A percentile compares a stretch with the other conserved stretches of the same genome.
These are phyloP conservation scores for Lepidium didymum DNA, from an alignment of 345 rosid species.

Conservation along the genomic window DNA sequence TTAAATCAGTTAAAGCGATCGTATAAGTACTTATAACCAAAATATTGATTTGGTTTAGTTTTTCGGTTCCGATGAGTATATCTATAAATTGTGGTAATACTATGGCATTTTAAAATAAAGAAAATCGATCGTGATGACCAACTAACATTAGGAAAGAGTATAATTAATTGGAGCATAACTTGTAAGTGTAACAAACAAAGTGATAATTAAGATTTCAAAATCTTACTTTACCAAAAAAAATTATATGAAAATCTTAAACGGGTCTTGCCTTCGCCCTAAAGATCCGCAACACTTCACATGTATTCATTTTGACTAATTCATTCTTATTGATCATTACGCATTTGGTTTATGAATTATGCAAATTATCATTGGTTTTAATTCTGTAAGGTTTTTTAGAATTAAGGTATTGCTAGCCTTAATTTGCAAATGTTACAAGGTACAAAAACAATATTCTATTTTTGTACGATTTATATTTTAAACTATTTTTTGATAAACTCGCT, in stretches of 20 bases:
- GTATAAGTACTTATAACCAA: too few relatives aligned
- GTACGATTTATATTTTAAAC: neutral
- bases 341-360: neutral
- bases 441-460: neutral
- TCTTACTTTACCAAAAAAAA: too few relatives aligned
- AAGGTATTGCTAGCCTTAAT: neutral
- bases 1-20: too few relatives aligned
- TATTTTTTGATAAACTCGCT: neutral
- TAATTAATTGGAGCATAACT: constrained; percentile 3
- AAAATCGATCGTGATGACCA: neutral
- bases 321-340: constrained; percentile 2
- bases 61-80: too few relatives aligned
- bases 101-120: neutral
- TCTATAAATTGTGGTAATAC: too few relatives aligned
- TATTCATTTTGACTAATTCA: neutral
- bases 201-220: constrained; percentile 3
- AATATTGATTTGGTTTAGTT: too few relatives aligned
- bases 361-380: neutral
- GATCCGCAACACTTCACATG: constrained; percentile 26
- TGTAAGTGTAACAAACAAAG: constrained; percentile 9
- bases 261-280: neutral
- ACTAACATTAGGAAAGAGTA: neutral
- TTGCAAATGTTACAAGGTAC: neutral
- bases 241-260: neutral
- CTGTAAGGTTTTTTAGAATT: neutral